Conservation (phyloP, 768 basidiomycete species). For the Collybia sordida region DNA sequence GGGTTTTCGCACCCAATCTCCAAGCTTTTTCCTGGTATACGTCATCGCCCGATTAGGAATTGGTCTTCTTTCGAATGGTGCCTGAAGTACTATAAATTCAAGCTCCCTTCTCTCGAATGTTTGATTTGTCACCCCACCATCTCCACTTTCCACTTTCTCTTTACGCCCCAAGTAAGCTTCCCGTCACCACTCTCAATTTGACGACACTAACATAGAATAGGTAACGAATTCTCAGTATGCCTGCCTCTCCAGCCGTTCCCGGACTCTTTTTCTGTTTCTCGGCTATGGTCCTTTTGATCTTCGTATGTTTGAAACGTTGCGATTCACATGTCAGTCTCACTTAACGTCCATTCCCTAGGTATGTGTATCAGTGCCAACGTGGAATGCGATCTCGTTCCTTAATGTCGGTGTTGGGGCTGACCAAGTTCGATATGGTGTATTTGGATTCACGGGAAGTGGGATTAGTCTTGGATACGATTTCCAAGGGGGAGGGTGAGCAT, state of each 20-base stretch:
- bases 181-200: no score
- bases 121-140: no score
- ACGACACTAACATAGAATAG: no score
- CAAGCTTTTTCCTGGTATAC: no score
- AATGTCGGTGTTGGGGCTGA: slow-evolving; percentile 39
- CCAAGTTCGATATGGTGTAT: slow-evolving; percentile 65
- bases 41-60: no score
- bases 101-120: no score
- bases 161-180: no score
- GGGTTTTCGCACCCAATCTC: no score
- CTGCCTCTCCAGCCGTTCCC: slow-evolving; percentile 60
- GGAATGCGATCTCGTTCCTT: slow-evolving; percentile 71
- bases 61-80: no score
- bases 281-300: slow-evolving; percentile 67
- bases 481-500: slow-evolving; percentile 6
- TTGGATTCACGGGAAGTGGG: slow-evolving; percentile 66
- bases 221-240: slow-evolving; percentile 29
- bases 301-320: slow-evolving; percentile 42
- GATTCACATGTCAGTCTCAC: no score
- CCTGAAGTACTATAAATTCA: no score
- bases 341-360: slow-evolving; percentile 31
- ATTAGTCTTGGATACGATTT: slow-evolving; percentile 61
- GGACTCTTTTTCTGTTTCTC: slow-evolving; percentile 73
- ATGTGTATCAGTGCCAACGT: slow-evolving; percentile 73
- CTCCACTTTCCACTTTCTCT: no score